phyloP scores from a whole-genome alignment of 768 basidiomycete species.

The Termitomyces sp. region DNA sequence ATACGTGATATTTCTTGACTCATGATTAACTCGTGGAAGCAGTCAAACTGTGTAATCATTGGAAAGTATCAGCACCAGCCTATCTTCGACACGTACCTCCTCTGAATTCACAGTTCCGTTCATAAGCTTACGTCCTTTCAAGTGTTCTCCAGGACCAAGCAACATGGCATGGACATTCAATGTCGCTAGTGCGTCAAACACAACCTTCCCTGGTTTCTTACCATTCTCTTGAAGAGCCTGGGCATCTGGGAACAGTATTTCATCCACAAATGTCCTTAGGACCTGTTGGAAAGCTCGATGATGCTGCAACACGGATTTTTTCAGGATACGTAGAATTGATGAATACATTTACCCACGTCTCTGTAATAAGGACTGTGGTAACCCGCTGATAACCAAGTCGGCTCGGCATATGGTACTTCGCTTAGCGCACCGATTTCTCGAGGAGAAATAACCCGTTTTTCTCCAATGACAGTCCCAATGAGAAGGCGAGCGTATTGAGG shows the following conservation, averaged over 20 bases:
- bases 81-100: not conserved
- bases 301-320: slow-evolving; percentile 4
- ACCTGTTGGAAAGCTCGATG: slow-evolving; percentile 15
- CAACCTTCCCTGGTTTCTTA: slow-evolving; percentile 11
- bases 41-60: slow-evolving; percentile 42
- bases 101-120: slow-evolving; percentile 13
- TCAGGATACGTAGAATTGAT: not conserved
- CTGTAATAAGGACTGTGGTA: slow-evolving; percentile 35
- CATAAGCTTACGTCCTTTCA: slow-evolving; percentile 13
- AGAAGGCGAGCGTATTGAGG: slow-evolving; percentile 60
- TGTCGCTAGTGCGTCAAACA: slow-evolving; percentile 11
- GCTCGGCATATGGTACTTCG: slow-evolving; percentile 73
- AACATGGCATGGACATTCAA: slow-evolving; percentile 15
- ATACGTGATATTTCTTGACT: slow-evolving; percentile 58
- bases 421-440: slow-evolving; percentile 48
- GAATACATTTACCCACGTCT: slow-evolving; percentile 9
- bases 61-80: not conserved
- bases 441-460: slow-evolving; percentile 42
- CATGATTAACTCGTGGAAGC: slow-evolving; percentile 62
- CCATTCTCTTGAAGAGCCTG: slow-evolving; percentile 15
- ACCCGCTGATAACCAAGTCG: slow-evolving; percentile 62
- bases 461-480: slow-evolving; percentile 56
- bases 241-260: slow-evolving; percentile 14
- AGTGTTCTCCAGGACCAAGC: slow-evolving; percentile 13
- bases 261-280: slow-evolving; percentile 14